These are phyloP conservation scores for Peterozyma toletana DNA, from an alignment of 805 yeast species.

Conservation along the genomic window DNA sequence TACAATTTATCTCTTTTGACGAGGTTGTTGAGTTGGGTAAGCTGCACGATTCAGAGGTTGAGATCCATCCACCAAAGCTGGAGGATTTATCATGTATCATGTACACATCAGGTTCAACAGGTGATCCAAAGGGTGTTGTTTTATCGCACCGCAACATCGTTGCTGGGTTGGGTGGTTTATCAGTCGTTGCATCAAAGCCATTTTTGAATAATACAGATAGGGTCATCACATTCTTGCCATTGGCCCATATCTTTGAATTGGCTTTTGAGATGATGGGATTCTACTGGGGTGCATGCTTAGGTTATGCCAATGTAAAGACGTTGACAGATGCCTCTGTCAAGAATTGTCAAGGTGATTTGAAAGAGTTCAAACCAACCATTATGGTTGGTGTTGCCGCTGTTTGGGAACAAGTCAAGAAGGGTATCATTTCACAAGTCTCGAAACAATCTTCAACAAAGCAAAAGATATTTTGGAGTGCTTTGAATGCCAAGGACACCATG, in stretches of 20 bases:
- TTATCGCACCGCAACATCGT: conserved; percentile 60
- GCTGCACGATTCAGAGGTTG: conserved; percentile 30
- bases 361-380: conserved; percentile 79
- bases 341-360: conserved; percentile 85
- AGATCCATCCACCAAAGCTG: conserved; percentile 40
- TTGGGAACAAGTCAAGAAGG: conserved; percentile 94
- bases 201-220: conserved; percentile 54
- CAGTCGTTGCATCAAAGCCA: conserved; percentile 48
- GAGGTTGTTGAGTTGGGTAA: conserved; percentile 65
- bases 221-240: conserved; percentile 82
- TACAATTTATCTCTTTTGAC: conserved; percentile 54
- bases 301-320: conserved; percentile 92
- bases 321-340: conserved; percentile 73
- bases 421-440: conserved; percentile 70
- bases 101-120: conserved; percentile 87
- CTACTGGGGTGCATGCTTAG: conserved; percentile 86
- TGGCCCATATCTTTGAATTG: conserved; percentile 94
- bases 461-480: conserved; percentile 86
- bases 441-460: conserved; percentile 60
- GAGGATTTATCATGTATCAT: conserved; percentile 66
- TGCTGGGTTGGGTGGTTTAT: conserved; percentile 83
- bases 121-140: conserved; percentile 80
- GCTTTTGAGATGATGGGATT: conserved; percentile 74
- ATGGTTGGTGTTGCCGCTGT: conserved; percentile 99
- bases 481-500: conserved; percentile 61